Percentiles rank a stretch among this genome's conserved stretches.
Evolutionary conservation across 2,329 filamentous ascomycete species (phyloP).

Genomic region (Fusarium dimerum): DNA sequence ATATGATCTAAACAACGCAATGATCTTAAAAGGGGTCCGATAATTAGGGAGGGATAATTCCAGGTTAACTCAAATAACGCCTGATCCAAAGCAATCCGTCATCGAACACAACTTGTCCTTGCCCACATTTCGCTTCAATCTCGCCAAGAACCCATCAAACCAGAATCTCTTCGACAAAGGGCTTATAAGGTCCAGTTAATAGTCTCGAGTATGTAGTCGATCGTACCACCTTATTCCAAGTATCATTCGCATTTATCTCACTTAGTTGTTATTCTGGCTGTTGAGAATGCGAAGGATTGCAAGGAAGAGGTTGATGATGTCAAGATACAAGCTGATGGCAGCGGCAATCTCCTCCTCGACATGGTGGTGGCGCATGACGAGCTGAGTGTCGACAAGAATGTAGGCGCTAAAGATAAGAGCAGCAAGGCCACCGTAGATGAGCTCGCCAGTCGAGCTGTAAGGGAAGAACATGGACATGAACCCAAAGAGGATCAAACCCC

Average conservation of each 20-base stretch:
- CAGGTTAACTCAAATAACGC: not conserved
- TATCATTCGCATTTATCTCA: not conserved
- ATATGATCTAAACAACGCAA: not conserved
- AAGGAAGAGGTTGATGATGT: conserved; percentile 96
- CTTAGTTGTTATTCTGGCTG: conserved; percentile 89
- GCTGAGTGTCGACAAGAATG: conserved; percentile 93
- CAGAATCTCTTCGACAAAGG: not conserved
- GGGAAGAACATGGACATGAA: conserved; percentile 93
- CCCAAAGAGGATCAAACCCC: conserved; percentile 88
- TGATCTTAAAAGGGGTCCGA: not conserved
- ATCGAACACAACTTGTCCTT: not conserved
- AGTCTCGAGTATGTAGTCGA: not conserved
- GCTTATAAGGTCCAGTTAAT: not conserved
- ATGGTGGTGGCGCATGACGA: conserved; percentile 93
- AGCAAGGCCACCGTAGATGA: conserved; percentile 78
- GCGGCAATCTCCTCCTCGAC: conserved; percentile 98
- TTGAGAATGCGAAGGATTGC: conserved; percentile 95
- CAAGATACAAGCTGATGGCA: conserved; percentile 90
- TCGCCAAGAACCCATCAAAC: not conserved
- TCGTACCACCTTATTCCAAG: not conserved
- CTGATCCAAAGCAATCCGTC: not conserved
- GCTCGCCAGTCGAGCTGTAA: conserved; percentile 75
- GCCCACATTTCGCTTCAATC: not conserved
- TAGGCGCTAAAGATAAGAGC: conserved; percentile 93
- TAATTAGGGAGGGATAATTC: not conserved